Evolutionary conservation across 257 asterid genomes (phyloP).

Genomic region (Paulownia fortunei): DNA sequence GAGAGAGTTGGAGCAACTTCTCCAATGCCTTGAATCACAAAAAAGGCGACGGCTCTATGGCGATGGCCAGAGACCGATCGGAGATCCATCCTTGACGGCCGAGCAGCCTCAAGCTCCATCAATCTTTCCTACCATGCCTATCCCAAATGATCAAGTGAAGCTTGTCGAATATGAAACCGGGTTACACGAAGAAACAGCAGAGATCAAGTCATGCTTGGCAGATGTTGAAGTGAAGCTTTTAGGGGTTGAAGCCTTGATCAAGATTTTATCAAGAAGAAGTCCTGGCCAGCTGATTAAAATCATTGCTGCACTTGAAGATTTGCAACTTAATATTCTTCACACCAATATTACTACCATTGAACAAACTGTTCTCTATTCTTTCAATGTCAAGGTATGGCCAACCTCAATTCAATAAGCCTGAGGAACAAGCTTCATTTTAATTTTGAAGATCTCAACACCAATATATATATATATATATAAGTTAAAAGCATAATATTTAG

Average conservation of each 20-base stretch:
- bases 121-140: slow-evolving; percentile 39
- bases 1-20: slow-evolving; percentile 80
- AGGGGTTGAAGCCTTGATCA: slow-evolving; percentile 78
- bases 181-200: slow-evolving; percentile 66
- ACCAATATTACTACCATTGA: slow-evolving; percentile 80
- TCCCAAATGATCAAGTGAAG: slow-evolving; percentile 49
- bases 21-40: slow-evolving; percentile 86
- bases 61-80: slow-evolving; percentile 34
- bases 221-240: slow-evolving; percentile 77
- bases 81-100: slow-evolving; percentile 46
- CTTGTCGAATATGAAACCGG: slow-evolving; percentile 46
- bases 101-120: slow-evolving; percentile 43
- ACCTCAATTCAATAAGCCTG: no score
- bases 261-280: slow-evolving; percentile 72
- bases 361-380: slow-evolving; percentile 76
- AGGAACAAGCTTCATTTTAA: not conserved
- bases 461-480: no score
- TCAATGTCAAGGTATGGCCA: slow-evolving; percentile 75
- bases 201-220: slow-evolving; percentile 75
- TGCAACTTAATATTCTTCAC: slow-evolving; percentile 76
- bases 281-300: slow-evolving; percentile 63
- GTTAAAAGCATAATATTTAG: not conserved
- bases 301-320: slow-evolving; percentile 79
- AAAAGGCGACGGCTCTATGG: slow-evolving; percentile 74
- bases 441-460: no score